These are phyloP conservation scores for Conoideocrella luteorostrata DNA, from an alignment of 2,329 filamentous ascomycete genomes.

Conservation along the genomic window DNA sequence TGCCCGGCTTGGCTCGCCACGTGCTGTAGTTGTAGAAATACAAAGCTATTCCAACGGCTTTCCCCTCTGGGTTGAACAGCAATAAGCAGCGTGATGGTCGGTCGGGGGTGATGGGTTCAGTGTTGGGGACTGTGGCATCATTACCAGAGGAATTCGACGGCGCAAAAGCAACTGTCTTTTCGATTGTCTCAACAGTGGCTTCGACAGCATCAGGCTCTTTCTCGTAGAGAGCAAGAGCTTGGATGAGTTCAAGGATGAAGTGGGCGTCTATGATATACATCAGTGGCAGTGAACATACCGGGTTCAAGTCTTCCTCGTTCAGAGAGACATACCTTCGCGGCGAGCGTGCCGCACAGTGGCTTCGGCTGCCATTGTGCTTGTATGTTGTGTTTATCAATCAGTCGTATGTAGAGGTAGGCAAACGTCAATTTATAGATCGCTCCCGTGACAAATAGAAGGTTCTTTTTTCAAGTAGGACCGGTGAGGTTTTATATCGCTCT, in stretches of 20 bases:
- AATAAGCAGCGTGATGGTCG: slow-evolving; percentile 73
- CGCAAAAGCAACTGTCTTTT: slow-evolving; percentile 73
- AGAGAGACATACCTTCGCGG: slow-evolving; percentile 44
- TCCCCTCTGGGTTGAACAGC: slow-evolving; percentile 44
- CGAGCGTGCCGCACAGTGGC: slow-evolving; percentile 40
- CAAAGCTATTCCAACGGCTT: slow-evolving; percentile 68
- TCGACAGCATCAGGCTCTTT: slow-evolving; percentile 67
- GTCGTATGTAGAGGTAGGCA: no score
- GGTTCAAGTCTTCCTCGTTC: neutral
- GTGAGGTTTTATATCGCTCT: no score
- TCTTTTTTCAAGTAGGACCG: no score
- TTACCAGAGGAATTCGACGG: slow-evolving; percentile 39
- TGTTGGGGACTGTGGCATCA: slow-evolving; percentile 29
- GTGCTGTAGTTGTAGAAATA: slow-evolving; percentile 97
- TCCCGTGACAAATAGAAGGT: no score
- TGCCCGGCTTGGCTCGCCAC: slow-evolving; percentile 79
- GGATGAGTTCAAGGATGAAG: slow-evolving; percentile 74
- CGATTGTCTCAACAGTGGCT: slow-evolving; percentile 69
- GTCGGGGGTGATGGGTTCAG: slow-evolving; percentile 47
- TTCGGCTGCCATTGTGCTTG: slow-evolving; percentile 7
- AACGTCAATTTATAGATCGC: no score
- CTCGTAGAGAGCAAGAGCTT: slow-evolving; percentile 83
- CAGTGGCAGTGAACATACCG: slow-evolving; percentile 1
- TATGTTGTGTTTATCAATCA: neutral
- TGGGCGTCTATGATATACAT: slow-evolving; percentile 57